These are phyloP conservation scores for Alternaria infectoria DNA, from an alignment of 2,329 filamentous ascomycete species.

Conservation along the genomic window DNA sequence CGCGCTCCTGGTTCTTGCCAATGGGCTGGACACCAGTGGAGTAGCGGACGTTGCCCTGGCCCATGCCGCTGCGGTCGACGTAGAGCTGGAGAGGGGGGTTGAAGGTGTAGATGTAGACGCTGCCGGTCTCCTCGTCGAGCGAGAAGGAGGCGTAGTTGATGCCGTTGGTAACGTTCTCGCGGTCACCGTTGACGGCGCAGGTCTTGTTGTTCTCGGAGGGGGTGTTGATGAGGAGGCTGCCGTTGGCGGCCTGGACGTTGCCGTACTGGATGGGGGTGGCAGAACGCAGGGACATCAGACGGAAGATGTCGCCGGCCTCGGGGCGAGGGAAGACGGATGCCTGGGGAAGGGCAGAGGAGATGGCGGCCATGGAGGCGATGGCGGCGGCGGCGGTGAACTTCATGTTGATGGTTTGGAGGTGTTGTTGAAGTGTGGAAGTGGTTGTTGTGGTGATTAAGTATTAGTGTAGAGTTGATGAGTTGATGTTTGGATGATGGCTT, in stretches of 20 bases:
- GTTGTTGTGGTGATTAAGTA: conserved; percentile 10
- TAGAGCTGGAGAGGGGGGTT: conserved; percentile 58
- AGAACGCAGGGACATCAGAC: conserved; percentile 59
- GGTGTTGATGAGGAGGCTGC: conserved; percentile 54
- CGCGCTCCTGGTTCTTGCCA: conserved; percentile 55
- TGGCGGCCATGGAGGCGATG: conserved; percentile 26
- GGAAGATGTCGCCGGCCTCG: conserved; percentile 51
- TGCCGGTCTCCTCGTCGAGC: conserved; percentile 48
- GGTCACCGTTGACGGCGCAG: conserved; percentile 48
- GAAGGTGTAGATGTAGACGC: conserved; percentile 57
- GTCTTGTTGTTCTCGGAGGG: conserved; percentile 53
- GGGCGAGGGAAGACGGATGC: conserved; percentile 26
- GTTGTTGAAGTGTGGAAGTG: conserved; percentile 4
- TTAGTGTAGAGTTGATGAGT: conserved; percentile 6
- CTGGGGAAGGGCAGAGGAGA: conserved; percentile 37
- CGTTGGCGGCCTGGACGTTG: conserved; percentile 53
- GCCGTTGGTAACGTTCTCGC: conserved; percentile 3
- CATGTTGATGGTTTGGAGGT: conserved; percentile 33
- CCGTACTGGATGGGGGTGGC: conserved; percentile 58
- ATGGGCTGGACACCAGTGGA: conserved; percentile 53
- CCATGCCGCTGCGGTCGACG: conserved; percentile 66
- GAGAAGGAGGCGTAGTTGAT: conserved; percentile 58
- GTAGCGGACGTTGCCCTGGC: conserved; percentile 62
- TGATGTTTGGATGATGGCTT: conserved; percentile 5
- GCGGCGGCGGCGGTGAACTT: conserved; percentile 36